These are phyloP conservation scores for Stenogyne calaminthoides DNA, from an alignment of 305 asterid genomes.

Conservation along the genomic window DNA sequence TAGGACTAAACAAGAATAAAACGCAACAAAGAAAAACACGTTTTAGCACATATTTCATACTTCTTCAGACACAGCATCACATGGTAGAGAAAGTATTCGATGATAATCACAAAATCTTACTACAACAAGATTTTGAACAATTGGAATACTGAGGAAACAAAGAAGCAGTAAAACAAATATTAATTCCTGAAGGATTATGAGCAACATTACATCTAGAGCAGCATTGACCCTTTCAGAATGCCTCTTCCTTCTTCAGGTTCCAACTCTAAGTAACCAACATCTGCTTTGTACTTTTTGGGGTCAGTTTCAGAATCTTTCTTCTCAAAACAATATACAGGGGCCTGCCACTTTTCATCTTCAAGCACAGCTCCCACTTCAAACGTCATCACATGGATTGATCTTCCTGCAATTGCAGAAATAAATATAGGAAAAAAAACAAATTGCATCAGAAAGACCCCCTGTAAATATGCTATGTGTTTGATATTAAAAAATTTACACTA, in stretches of 20 bases:
- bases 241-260: conserved; percentile 32
- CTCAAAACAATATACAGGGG: conserved; percentile 71
- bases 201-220: conserved; percentile 22
- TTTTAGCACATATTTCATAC: too few species aligned
- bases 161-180: not conserved
- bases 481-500: not conserved
- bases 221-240: conserved; percentile 39
- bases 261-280: conserved; percentile 20
- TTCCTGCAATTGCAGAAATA: conserved; percentile 50
- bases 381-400: conserved; percentile 84
- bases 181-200: not conserved
- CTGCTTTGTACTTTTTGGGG: conserved; percentile 11
- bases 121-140: not conserved
- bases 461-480: not conserved
- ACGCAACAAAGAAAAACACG: too few species aligned
- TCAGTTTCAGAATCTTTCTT: conserved; percentile 27
- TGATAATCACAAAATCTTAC: not conserved
- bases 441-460: conserved; percentile 17
- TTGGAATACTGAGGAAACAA: not conserved
- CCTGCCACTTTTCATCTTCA: conserved; percentile 80
- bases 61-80: too few species aligned
- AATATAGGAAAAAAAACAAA: not conserved
- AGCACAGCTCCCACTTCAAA: conserved; percentile 92
- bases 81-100: not conserved
- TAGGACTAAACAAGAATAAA: too few species aligned